A percentile compares a stretch with the other conserved stretches of the same genome.
Evolutionary conservation across 768 basidiomycete species (phyloP).

Genomic region (Boletus insuetus): DNA sequence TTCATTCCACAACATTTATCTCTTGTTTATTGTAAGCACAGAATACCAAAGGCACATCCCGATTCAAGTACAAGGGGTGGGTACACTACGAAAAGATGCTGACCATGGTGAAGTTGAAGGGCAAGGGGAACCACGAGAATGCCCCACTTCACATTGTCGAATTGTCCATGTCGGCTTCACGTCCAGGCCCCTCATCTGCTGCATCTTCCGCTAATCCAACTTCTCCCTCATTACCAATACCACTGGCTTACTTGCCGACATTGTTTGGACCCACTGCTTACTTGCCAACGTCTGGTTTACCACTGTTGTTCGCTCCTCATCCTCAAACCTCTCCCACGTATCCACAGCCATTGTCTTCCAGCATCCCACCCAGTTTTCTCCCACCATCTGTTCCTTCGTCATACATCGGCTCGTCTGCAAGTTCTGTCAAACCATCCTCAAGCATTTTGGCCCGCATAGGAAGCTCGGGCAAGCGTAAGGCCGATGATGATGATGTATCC

Average conservation of each 20-base stretch:
- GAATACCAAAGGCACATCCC: not conserved
- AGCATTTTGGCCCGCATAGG: not conserved
- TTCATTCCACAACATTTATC: not conserved
- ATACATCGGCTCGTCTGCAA: not conserved
- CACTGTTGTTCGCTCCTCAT: not conserved
- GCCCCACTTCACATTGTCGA: not conserved
- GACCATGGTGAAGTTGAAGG: not conserved
- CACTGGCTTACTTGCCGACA: too few relatives aligned
- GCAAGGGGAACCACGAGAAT: not conserved
- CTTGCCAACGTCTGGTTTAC: too few relatives aligned
- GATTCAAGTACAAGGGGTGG: not conserved
- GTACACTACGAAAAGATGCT: not conserved
- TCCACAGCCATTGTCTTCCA: not conserved
- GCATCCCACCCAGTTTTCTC: not conserved
- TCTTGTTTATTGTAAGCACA: not conserved
- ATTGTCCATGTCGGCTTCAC: not conserved
- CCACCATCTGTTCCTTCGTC: not conserved
- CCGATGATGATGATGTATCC: not conserved
- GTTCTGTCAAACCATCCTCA: not conserved
- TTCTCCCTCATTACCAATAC: too few relatives aligned
- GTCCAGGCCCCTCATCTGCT: too few relatives aligned
- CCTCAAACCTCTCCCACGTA: not conserved
- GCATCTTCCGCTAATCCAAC: not conserved
- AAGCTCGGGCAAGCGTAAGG: not conserved
- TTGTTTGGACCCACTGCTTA: too few relatives aligned